A percentile compares a stretch with the other conserved stretches of the same genome.
Conservation (phyloP, 2,329 filamentous ascomycete genomes). For the Teratosphaeria zuluensis region DNA sequence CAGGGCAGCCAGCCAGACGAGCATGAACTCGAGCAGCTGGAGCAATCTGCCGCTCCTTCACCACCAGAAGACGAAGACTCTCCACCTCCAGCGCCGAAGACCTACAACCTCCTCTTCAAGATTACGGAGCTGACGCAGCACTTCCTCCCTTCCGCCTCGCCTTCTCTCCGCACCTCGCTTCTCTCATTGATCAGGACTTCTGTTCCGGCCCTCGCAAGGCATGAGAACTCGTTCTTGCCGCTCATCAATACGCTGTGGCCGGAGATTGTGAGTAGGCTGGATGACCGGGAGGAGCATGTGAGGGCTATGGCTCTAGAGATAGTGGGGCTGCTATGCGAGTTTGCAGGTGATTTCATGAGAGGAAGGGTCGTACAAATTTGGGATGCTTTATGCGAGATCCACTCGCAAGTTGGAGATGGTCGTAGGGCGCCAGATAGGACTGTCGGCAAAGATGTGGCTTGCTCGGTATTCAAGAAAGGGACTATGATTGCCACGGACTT, state of each 20-base stretch:
- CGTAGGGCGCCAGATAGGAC: background rate
- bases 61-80: slow-evolving; percentile 33
- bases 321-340: slow-evolving; percentile 56
- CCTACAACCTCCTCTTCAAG: slow-evolving; percentile 69
- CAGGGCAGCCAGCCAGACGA: background rate
- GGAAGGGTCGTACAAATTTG: slow-evolving; percentile 68
- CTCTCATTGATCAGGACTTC: slow-evolving; percentile 67
- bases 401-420: slow-evolving; percentile 3
- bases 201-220: slow-evolving; percentile 58
- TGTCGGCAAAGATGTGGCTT: slow-evolving; percentile 11
- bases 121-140: slow-evolving; percentile 80
- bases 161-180: slow-evolving; percentile 66
- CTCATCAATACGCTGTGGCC: slow-evolving; percentile 89
- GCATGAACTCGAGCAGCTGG: slow-evolving; percentile 11
- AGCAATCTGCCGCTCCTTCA: slow-evolving; percentile 35
- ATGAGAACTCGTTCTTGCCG: slow-evolving; percentile 79
- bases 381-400: slow-evolving; percentile 28
- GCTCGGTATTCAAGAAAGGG: slow-evolving; percentile 9
- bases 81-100: slow-evolving; percentile 59
- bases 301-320: slow-evolving; percentile 60
- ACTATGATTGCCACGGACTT: slow-evolving; percentile 32
- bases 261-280: slow-evolving; percentile 58
- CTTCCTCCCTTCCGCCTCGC: slow-evolving; percentile 77
- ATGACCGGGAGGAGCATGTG: slow-evolving; percentile 59
- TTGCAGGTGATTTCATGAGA: slow-evolving; percentile 72